Evolutionary conservation across 2,329 filamentous ascomycete genomes (phyloP).

Genomic region (Nigrospora sphaerica): DNA sequence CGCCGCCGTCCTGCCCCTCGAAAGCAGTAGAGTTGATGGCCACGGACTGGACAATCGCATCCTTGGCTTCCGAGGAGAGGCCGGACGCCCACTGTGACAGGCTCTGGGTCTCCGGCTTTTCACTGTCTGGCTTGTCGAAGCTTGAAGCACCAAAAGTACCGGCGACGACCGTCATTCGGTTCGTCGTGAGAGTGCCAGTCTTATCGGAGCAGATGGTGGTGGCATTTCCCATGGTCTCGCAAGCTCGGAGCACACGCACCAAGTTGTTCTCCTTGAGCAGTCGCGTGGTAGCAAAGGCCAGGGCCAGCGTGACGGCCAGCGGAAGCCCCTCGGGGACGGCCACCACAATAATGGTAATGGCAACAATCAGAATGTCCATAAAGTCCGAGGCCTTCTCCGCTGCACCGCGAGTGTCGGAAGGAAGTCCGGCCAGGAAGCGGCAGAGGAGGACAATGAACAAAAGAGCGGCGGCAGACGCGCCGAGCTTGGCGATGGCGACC

Average conservation of each 20-base stretch:
- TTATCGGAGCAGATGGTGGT: slow-evolving; percentile 77
- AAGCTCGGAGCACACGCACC: slow-evolving; percentile 60
- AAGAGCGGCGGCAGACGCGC: slow-evolving; percentile 61
- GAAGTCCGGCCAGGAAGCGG: slow-evolving; percentile 62
- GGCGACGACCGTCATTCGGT: slow-evolving; percentile 71
- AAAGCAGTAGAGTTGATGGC: slow-evolving; percentile 54
- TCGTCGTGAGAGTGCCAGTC: slow-evolving; percentile 68
- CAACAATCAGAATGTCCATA: slow-evolving; percentile 55
- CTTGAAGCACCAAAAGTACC: slow-evolving; percentile 51
- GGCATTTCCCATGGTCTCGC: slow-evolving; percentile 66
- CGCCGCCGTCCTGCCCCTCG: slow-evolving; percentile 39
- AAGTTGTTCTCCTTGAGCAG: slow-evolving; percentile 66
- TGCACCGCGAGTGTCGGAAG: slow-evolving; percentile 36
- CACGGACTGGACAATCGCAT: slow-evolving; percentile 32
- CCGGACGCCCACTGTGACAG: slow-evolving; percentile 22
- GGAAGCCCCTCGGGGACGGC: slow-evolving; percentile 61
- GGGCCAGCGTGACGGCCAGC: slow-evolving; percentile 59
- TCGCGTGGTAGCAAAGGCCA: slow-evolving; percentile 60
- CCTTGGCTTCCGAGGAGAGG: slow-evolving; percentile 20
- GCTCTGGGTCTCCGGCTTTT: slow-evolving; percentile 10
- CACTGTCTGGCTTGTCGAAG: slow-evolving; percentile 17
- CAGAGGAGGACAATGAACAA: slow-evolving; percentile 77
- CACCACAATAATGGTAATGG: slow-evolving; percentile 62
- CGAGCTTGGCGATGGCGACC: slow-evolving; percentile 43
- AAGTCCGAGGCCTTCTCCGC: slow-evolving; percentile 56